Conservation (phyloP, 139 green algal species). For the Chlorella vulgaris region DNA sequence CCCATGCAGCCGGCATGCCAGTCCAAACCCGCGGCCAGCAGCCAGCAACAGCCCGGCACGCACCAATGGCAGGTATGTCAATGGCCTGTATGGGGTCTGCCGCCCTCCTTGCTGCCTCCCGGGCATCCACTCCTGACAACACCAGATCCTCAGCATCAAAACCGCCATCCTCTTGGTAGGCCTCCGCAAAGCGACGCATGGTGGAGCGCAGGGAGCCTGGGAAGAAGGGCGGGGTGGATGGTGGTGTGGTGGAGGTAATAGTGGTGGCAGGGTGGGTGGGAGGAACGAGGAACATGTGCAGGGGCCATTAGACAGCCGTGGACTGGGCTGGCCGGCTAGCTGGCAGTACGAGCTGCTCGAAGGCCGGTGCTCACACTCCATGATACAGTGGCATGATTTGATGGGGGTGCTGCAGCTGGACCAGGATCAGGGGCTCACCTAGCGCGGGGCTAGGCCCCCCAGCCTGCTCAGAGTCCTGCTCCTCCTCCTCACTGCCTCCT, state of each 20-base stretch:
- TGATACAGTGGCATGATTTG: not conserved
- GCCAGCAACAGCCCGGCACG: not conserved
- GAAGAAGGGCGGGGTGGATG: too few species aligned
- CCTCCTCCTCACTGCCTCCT: not conserved
- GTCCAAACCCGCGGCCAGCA: not conserved
- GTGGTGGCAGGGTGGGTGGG: not conserved
- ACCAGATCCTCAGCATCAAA: constrained; percentile 11
- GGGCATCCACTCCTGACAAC: constrained; percentile 34
- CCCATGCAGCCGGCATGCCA: not conserved
- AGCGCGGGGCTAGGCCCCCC: not conserved
- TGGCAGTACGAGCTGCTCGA: too few species aligned
- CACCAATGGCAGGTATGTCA: constrained; percentile 12
- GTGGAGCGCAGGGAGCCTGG: not conserved
- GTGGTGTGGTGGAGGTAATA: not conserved
- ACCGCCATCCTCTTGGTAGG: not conserved
- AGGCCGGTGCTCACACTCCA: too few species aligned
- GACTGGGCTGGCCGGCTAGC: too few species aligned
- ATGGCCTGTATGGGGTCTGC: constrained; percentile 26
- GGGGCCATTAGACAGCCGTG: not conserved
- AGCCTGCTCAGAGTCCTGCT: not conserved
- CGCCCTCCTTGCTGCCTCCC: constrained; percentile 23
- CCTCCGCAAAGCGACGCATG: not conserved
- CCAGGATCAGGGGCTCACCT: not conserved
- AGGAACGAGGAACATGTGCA: not conserved
- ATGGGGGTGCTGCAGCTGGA: not conserved